Evolutionary conservation across 2,329 filamentous ascomycete genomes (phyloP).

Genomic region (Stenocarpella maydis): DNA sequence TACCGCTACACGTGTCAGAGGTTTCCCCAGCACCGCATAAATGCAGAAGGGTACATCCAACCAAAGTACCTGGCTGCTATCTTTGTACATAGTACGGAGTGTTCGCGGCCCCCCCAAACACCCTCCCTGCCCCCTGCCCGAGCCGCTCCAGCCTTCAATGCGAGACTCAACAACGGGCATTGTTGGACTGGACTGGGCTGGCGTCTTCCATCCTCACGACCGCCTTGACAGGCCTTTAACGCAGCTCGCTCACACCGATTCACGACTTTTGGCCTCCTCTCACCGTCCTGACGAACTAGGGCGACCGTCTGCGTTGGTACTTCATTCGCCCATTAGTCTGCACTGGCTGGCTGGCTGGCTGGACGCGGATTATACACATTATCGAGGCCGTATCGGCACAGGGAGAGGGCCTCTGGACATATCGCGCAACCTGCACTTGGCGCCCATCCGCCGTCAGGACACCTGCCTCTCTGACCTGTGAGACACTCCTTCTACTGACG

Average conservation of each 20-base stretch:
- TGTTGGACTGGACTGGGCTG: neutral
- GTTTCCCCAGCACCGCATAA: neutral
- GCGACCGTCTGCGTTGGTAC: neutral
- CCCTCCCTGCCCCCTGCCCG: neutral
- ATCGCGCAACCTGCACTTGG: slow-evolving; percentile 15
- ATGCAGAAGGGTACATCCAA: neutral
- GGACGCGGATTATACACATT: slow-evolving; percentile 15
- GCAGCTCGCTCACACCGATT: neutral
- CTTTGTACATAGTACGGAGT: too few species aligned
- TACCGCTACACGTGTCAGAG: neutral
- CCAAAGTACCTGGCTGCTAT: neutral
- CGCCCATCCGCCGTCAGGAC: neutral
- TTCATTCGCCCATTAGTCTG: neutral
- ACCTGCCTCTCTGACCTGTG: slow-evolving; percentile 4
- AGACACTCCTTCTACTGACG: slow-evolving; percentile 23
- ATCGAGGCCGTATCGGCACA: slow-evolving; percentile 24
- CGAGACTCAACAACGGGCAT: slow-evolving; percentile 10
- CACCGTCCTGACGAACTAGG: neutral
- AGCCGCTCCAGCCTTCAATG: neutral
- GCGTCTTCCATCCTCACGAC: neutral
- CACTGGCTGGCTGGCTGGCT: neutral
- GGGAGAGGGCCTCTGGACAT: slow-evolving; percentile 9
- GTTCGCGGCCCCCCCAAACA: too few species aligned
- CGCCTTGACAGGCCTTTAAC: too few species aligned
- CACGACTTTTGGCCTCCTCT: neutral